Evolutionary conservation across 2,329 filamentous ascomycete species (phyloP).

Genomic region (Blastomyces percursus): DNA sequence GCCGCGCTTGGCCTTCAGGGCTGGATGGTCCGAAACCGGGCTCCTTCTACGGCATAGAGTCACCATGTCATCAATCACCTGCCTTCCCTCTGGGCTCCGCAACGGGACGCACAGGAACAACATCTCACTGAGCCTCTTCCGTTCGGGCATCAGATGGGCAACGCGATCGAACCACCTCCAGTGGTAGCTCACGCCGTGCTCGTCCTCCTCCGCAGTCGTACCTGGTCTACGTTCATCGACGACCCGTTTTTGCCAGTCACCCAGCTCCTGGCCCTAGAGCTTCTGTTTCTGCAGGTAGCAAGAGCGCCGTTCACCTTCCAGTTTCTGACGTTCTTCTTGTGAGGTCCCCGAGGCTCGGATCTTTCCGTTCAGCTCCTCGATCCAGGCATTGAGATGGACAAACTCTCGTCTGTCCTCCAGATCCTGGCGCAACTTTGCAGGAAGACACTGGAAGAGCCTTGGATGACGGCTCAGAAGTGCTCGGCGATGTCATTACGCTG

Average conservation of each 20-base stretch:
- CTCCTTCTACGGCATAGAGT: conserved; percentile 1
- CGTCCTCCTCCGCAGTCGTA: background rate
- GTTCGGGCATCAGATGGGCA: conserved; percentile 8
- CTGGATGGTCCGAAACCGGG: conserved; percentile 5
- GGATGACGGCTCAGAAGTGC: background rate
- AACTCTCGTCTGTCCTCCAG: conserved; percentile 2
- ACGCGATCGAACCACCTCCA: conserved; percentile 7
- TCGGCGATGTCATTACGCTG: background rate
- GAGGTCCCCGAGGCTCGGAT: background rate
- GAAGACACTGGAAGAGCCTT: background rate
- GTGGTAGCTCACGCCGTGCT: conserved; percentile 6
- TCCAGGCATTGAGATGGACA: background rate
- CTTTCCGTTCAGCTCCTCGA: background rate
- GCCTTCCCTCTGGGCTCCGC: conserved; percentile 6
- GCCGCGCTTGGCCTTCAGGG: background rate
- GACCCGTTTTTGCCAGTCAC: background rate
- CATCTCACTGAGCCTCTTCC: conserved; percentile 6
- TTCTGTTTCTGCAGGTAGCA: conserved; percentile 1
- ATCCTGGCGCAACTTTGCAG: conserved; percentile 2
- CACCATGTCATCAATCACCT: conserved; percentile 6
- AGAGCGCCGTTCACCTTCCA: background rate
- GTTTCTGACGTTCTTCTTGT: background rate
- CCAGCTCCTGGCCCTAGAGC: conserved; percentile 1
- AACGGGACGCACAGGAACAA: conserved; percentile 5
- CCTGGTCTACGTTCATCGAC: background rate